Percentiles rank a stretch among this genome's conserved stretches.
These are phyloP conservation scores for Kwoniella bestiolae DNA, from an alignment of 768 basidiomycete species.

Conservation along the genomic window DNA sequence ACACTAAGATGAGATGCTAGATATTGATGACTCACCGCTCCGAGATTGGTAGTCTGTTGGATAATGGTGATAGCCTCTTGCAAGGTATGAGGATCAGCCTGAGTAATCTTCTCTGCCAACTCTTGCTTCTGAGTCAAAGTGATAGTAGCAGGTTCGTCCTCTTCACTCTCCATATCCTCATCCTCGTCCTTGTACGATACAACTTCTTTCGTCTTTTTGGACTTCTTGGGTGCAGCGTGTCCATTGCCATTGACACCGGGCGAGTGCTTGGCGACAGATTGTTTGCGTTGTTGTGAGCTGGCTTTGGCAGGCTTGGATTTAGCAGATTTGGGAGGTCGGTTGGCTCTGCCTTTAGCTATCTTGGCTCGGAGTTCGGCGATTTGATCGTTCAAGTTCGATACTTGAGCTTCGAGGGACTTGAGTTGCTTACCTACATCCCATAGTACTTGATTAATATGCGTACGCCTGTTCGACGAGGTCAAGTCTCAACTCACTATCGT, in stretches of 20 bases:
- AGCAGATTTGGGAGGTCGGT: conserved; percentile 17
- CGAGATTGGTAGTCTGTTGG: conserved; percentile 89
- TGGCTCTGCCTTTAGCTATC: conserved; percentile 31
- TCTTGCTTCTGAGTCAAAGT: conserved; percentile 98
- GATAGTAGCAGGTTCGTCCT: conserved; percentile 58
- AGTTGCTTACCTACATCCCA: conserved; percentile 17
- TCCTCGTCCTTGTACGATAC: conserved; percentile 38
- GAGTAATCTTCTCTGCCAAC: conserved; percentile 88
- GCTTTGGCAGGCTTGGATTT: conserved; percentile 35
- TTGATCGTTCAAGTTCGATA: conserved; percentile 29
- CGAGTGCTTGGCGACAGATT: conserved; percentile 37
- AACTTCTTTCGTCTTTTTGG: conserved; percentile 43
- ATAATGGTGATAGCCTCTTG: conserved; percentile 94
- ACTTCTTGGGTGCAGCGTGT: conserved; percentile 34
- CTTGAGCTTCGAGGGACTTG: conserved; percentile 18
- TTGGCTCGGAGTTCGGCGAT: conserved; percentile 33
- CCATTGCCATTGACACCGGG: conserved; percentile 42
- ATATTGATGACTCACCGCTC: conserved; percentile 71
- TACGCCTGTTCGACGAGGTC: not conserved
- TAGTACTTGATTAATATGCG: no score
- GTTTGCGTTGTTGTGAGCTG: conserved; percentile 31
- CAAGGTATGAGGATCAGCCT: conserved; percentile 78
- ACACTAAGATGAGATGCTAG: conserved; percentile 17
- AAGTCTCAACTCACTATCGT: conserved; percentile 64
- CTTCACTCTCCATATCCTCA: conserved; percentile 41